These are phyloP conservation scores for Mytilinidion resinicola DNA, from an alignment of 495 filamentous ascomycete genomes.

Conservation along the genomic window DNA sequence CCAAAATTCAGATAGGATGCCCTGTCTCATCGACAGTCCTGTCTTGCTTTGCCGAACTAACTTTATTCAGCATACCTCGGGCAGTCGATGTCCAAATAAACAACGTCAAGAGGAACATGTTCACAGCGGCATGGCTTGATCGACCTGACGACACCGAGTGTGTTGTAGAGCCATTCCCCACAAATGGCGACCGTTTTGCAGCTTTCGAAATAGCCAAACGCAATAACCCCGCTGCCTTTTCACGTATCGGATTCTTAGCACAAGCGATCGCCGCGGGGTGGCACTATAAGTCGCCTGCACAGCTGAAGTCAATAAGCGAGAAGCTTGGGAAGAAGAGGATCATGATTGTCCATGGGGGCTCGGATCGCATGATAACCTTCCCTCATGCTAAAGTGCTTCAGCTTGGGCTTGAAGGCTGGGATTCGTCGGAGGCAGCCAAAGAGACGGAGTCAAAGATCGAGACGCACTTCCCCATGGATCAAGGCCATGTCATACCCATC, in stretches of 20 bases:
- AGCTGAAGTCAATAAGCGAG: constrained; percentile 58
- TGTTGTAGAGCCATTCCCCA: constrained; percentile 50
- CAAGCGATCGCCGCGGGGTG: constrained; percentile 74
- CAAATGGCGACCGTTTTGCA: constrained; percentile 70
- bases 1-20: too few species aligned
- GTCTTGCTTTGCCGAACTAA: too few species aligned
- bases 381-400: constrained; percentile 54
- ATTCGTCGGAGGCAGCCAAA: constrained; percentile 18
- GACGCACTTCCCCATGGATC: constrained; percentile 53
- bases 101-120: constrained; percentile 52
- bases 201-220: constrained; percentile 69
- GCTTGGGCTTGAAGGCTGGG: constrained; percentile 32
- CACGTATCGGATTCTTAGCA: constrained; percentile 60
- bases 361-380: constrained; percentile 66
- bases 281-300: constrained; percentile 62
- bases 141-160: constrained; percentile 52
- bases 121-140: constrained; percentile 53
- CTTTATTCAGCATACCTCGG: constrained; percentile 48
- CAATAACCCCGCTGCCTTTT: constrained; percentile 47
- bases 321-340: constrained; percentile 65
- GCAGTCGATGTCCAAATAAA: constrained; percentile 52
- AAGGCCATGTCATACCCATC: constrained; percentile 62
- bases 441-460: constrained; percentile 45
- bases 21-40: too few species aligned
- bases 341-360: constrained; percentile 63